Percentiles rank a stretch among this genome's conserved stretches.
phyloP scores from a whole-genome alignment of 108 stramenopile genomes.

The Cyclotella baltica region DNA sequence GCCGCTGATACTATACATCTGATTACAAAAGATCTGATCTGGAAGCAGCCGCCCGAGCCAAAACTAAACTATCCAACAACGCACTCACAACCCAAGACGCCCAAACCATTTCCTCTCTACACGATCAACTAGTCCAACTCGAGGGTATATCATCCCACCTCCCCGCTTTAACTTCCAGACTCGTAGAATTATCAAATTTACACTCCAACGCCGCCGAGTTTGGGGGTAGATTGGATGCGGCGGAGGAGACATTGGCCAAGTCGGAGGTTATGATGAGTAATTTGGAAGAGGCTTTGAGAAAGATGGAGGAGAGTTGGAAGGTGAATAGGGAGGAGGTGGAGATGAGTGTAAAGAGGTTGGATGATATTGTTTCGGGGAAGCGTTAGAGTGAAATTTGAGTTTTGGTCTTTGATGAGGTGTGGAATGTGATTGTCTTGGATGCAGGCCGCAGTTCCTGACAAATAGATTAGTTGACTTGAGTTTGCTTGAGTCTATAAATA shows the following conservation, averaged over 20 bases:
- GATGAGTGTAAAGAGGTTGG: conserved; percentile 70
- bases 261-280: conserved; percentile 48
- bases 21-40: conserved; percentile 45
- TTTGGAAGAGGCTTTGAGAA: conserved; percentile 62
- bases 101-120: conserved; percentile 71
- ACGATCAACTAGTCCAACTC: conserved; percentile 74
- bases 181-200: conserved; percentile 66
- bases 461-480: no score
- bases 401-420: background rate
- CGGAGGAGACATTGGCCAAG: conserved; percentile 57
- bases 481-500: no score
- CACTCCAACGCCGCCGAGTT: conserved; percentile 74
- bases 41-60: conserved; percentile 51
- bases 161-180: conserved; percentile 67
- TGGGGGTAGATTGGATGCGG: conserved; percentile 50
- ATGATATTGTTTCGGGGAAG: conserved; percentile 50
- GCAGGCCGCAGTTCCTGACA: no score
- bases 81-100: conserved; percentile 62
- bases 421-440: background rate
- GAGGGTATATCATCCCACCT: conserved; percentile 71
- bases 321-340: conserved; percentile 67
- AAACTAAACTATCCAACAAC: conserved; percentile 32
- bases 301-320: conserved; percentile 64
- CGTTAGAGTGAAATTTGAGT: background rate
- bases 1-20: conserved; percentile 21